phyloP scores from a whole-genome alignment of 2,329 filamentous ascomycete genomes.

The Colletotrichum tropicicola region DNA sequence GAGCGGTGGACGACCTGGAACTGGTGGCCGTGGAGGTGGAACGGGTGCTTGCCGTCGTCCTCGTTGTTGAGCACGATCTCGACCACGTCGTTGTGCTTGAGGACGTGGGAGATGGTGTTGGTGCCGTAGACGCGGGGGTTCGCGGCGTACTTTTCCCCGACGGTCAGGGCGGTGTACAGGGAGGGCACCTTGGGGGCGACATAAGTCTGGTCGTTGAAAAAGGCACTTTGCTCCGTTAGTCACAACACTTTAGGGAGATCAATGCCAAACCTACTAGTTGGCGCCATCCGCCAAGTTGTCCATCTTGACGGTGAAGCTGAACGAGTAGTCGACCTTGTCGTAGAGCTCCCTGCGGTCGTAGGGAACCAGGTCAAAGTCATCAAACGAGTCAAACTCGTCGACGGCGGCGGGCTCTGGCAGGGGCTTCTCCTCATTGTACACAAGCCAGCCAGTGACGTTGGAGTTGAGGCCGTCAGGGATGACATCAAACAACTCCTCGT shows the following conservation, averaged over 20 bases:
- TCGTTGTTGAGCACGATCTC: constrained; percentile 69
- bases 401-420: constrained; percentile 44
- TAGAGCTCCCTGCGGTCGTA: constrained; percentile 59
- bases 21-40: constrained; percentile 71
- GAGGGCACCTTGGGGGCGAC: constrained; percentile 71
- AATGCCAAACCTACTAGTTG: constrained; percentile 51
- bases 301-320: constrained; percentile 64
- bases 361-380: constrained; percentile 64
- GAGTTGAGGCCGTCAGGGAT: constrained; percentile 62
- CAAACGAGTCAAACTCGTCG: constrained; percentile 59
- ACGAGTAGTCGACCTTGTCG: constrained; percentile 56
- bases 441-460: constrained; percentile 47
- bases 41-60: constrained; percentile 66
- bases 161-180: constrained; percentile 71
- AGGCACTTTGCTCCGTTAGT: constrained; percentile 45
- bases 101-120: constrained; percentile 59
- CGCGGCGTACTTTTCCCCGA: constrained; percentile 52
- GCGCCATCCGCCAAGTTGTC: constrained; percentile 73
- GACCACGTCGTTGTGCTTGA: constrained; percentile 62
- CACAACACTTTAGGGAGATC: neutral
- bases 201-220: constrained; percentile 73
- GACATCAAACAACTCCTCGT: constrained; percentile 46
- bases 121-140: constrained; percentile 61
- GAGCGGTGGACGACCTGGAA: constrained; percentile 57
- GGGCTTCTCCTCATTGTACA: constrained; percentile 39